Conservation (phyloP, 768 basidiomycete genomes). For the Podaxis sp. region DNA sequence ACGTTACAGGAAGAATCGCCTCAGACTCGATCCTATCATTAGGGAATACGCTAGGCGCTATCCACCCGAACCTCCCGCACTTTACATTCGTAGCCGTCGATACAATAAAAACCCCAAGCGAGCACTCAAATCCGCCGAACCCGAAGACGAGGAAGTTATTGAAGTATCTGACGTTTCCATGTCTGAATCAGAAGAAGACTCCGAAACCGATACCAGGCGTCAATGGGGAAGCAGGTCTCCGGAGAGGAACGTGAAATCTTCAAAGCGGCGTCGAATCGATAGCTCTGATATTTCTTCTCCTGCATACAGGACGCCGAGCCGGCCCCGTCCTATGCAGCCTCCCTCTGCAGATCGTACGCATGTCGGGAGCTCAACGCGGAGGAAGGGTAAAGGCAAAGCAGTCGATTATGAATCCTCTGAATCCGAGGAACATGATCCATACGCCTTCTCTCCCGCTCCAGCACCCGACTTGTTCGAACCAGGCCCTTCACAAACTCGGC, state of each 20-base stretch:
- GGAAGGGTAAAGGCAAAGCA: conserved; percentile 2
- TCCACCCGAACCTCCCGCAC: conserved; percentile 24
- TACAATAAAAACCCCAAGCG: conserved; percentile 17
- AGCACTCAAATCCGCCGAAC: conserved; percentile 2
- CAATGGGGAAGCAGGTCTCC: background rate
- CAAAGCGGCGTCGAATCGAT: background rate
- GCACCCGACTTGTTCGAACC: background rate
- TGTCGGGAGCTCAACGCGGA: background rate
- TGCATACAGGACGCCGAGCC: background rate
- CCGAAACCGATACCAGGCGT: background rate
- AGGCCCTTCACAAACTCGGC: background rate
- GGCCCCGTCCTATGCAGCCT: background rate
- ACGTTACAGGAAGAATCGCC: conserved; percentile 41
- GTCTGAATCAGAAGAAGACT: conserved; percentile 1
- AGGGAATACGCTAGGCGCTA: conserved; percentile 20
- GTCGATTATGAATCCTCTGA: background rate
- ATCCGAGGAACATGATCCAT: background rate
- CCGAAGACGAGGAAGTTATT: conserved; percentile 10
- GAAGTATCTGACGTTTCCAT: conserved; percentile 12
- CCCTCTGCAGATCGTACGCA: background rate
- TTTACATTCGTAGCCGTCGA: conserved; percentile 22
- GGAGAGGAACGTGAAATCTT: background rate
- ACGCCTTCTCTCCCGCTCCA: background rate
- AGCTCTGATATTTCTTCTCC: background rate
- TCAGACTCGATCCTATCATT: conserved; percentile 36